A percentile compares a stretch with the other conserved stretches of the same genome.
phyloP scores from a whole-genome alignment of 73 alveolate species.

The Paramecium caudatum region DNA sequence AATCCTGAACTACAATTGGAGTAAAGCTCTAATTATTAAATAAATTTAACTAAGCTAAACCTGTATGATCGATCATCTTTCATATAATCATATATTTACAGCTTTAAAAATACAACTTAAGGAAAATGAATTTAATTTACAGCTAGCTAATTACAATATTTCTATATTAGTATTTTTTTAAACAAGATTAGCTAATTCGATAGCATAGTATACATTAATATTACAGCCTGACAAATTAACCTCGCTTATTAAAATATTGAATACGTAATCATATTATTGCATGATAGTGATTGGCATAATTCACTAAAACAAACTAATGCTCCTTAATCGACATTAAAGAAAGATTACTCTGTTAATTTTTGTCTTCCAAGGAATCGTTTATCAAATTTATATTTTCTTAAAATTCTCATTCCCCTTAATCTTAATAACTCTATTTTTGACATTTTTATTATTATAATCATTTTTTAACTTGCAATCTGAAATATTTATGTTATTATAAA shows the following conservation, averaged over 20 bases:
- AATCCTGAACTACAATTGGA: not conserved
- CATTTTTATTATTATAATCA: no score
- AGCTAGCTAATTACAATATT: constrained; percentile 41
- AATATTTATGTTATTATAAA: no score
- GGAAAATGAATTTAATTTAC: constrained; percentile 49
- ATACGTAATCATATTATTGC: constrained; percentile 32
- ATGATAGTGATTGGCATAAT: constrained; percentile 33
- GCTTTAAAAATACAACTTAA: constrained; percentile 48
- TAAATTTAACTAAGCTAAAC: not conserved
- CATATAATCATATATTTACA: not conserved
- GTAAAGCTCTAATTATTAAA: constrained; percentile 18
- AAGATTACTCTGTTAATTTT: not conserved
- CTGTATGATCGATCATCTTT: constrained; percentile 64
- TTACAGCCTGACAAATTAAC: constrained; percentile 52
- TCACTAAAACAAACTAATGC: constrained; percentile 63
- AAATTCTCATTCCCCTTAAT: not conserved
- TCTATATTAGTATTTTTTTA: constrained; percentile 12
- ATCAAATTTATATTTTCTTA: not conserved
- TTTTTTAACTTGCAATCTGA: no score
- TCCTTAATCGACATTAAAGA: constrained; percentile 3
- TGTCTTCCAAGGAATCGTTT: constrained; percentile 20
- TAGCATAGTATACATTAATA: constrained; percentile 34
- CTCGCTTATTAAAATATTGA: not conserved
- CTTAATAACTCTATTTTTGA: not conserved
- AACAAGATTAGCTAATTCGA: constrained; percentile 62